Percentiles rank a stretch among this genome's conserved stretches.
These are phyloP conservation scores for Sequoiadendron giganteum DNA, from an alignment of 75 land plant genomes.

Conservation along the genomic window DNA sequence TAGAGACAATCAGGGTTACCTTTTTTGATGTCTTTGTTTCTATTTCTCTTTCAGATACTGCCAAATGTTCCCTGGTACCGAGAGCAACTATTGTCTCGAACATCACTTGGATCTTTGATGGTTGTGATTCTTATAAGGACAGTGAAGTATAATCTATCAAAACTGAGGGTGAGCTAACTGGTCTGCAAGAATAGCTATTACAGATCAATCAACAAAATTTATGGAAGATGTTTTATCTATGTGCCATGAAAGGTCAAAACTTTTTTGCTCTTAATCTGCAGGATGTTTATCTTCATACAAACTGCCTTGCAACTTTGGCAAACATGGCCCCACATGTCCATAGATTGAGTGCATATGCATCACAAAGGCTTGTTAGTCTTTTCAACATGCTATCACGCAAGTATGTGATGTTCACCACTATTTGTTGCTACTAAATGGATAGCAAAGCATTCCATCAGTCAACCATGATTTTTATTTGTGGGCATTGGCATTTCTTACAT, in stretches of 20 bases:
- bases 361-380: slow-evolving; percentile 92
- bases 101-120: slow-evolving; percentile 88
- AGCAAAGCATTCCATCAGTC: neutral
- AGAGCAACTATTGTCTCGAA: slow-evolving; percentile 72
- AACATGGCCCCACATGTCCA: slow-evolving; percentile 97
- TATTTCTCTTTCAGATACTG: slow-evolving; percentile 41
- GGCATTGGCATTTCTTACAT: neutral
- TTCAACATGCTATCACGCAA: slow-evolving; percentile 90
- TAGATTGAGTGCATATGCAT: slow-evolving; percentile 84
- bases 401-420: slow-evolving; percentile 39
- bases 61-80: slow-evolving; percentile 90
- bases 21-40: neutral
- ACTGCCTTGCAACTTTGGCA: slow-evolving; percentile 87
- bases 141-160: slow-evolving; percentile 80
- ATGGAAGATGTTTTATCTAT: neutral
- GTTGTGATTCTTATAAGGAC: slow-evolving; percentile 83
- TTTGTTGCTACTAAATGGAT: neutral
- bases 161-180: slow-evolving; percentile 52
- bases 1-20: neutral
- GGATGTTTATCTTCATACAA: slow-evolving; percentile 93
- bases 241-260: neutral
- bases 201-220: neutral
- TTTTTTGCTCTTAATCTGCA: slow-evolving; percentile 18
- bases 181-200: neutral
- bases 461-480: neutral